These are phyloP conservation scores for Neofusicoccum umdonicola DNA, from an alignment of 2,329 filamentous ascomycete species.

Conservation along the genomic window DNA sequence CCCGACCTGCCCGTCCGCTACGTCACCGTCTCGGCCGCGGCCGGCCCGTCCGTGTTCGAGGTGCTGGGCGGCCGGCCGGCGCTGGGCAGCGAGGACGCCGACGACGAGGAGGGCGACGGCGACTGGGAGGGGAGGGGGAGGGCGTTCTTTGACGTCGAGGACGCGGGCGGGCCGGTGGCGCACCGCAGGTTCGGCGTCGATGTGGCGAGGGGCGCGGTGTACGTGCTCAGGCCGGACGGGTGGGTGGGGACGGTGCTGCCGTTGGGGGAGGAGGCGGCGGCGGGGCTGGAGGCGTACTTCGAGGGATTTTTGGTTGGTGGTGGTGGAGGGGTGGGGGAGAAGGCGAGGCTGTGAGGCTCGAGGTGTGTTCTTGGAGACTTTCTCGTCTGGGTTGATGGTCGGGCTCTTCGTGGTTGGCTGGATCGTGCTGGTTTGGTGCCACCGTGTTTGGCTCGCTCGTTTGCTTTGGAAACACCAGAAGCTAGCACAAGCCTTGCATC, in stretches of 20 bases:
- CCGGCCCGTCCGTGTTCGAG: neutral
- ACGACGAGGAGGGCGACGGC: neutral
- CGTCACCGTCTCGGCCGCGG: neutral
- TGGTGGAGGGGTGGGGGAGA: no score
- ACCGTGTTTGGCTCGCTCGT: no score
- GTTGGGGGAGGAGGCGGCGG: slow-evolving; percentile 20
- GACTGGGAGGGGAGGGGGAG: neutral
- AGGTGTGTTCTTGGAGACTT: no score
- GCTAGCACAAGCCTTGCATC: no score
- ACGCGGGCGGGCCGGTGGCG: neutral
- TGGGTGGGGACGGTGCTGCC: slow-evolving; percentile 28
- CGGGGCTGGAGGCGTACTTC: neutral
- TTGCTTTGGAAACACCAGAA: no score
- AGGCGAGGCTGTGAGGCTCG: no score
- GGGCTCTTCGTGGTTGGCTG: no score
- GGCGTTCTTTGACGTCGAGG: neutral
- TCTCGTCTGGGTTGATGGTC: no score
- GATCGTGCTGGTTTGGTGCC: no score
- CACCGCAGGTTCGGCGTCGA: slow-evolving; percentile 30
- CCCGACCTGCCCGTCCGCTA: neutral
- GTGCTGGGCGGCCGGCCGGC: neutral
- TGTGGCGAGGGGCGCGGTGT: slow-evolving; percentile 25
- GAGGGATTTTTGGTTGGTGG: neutral
- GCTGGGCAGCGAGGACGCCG: neutral
- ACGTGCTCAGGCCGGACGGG: slow-evolving; percentile 35